phyloP scores from a whole-genome alignment of 352 stramenopile species.

The Globisporangium nodosum region DNA sequence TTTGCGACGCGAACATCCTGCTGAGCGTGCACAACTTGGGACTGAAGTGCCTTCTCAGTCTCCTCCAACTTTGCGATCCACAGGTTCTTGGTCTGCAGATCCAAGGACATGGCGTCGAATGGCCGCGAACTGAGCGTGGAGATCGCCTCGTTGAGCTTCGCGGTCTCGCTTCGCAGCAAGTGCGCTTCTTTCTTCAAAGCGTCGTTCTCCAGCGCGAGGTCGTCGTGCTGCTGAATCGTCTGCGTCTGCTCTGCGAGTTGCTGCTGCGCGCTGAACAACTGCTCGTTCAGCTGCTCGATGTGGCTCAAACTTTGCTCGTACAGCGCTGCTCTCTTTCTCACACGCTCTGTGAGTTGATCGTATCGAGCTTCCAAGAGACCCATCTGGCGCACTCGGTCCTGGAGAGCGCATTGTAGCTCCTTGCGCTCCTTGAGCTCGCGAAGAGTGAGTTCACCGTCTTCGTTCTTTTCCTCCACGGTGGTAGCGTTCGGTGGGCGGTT shows the following conservation, averaged over 20 bases:
- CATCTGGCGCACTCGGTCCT: conserved; percentile 34
- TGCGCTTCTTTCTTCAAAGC: conserved; percentile 42
- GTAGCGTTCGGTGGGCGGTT: neutral
- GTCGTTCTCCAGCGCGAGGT: conserved; percentile 25
- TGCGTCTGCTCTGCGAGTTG: conserved; percentile 30
- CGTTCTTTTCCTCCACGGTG: neutral
- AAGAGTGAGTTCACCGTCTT: neutral
- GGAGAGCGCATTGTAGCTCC: conserved; percentile 25
- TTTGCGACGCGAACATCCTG: conserved; percentile 19
- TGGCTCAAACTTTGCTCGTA: conserved; percentile 30
- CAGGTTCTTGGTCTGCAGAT: conserved; percentile 42
- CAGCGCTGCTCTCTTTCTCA: conserved; percentile 25
- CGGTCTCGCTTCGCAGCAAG: conserved; percentile 48
- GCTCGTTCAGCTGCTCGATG: conserved; percentile 31
- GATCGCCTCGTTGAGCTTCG: conserved; percentile 41
- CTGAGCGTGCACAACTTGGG: conserved; percentile 13
- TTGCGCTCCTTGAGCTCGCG: conserved; percentile 11
- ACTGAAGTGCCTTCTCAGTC: conserved; percentile 16
- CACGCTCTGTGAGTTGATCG: conserved; percentile 33
- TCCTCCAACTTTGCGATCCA: conserved; percentile 44
- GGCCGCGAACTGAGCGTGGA: conserved; percentile 41
- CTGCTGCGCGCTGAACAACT: conserved; percentile 42
- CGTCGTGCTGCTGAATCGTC: conserved; percentile 26
- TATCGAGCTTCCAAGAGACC: conserved; percentile 53
- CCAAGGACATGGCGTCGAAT: conserved; percentile 34